Evolutionary conservation across 345 rosid genomes (phyloP).

Genomic region (Erysimum cheiranthoides): DNA sequence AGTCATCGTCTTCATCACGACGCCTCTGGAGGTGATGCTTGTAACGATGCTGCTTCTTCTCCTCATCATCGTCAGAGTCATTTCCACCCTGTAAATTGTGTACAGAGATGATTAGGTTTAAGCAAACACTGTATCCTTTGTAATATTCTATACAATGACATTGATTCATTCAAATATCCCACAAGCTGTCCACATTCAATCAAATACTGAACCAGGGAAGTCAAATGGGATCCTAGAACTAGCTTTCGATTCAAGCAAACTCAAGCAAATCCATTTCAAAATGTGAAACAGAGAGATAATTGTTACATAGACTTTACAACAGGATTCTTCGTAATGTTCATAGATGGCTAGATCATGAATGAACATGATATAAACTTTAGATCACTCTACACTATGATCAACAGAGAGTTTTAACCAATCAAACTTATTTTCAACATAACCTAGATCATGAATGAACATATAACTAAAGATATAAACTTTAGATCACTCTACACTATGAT

Average conservation of each 20-base stretch:
- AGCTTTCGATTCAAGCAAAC: neutral
- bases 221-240: neutral
- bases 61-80: conserved; percentile 59
- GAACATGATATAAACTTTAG: too few relatives aligned
- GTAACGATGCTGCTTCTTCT: conserved; percentile 54
- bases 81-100: conserved; percentile 62
- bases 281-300: neutral
- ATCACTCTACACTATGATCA: too few relatives aligned
- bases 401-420: too few relatives aligned
- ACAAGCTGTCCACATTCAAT: neutral
- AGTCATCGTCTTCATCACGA: conserved; percentile 62
- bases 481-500: neutral
- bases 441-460: neutral
- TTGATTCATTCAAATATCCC: neutral
- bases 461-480: conserved; percentile 20
- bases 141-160: neutral
- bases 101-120: conserved; percentile 5
- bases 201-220: neutral
- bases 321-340: neutral
- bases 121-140: neutral
- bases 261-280: too few relatives aligned
- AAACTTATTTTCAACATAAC: too few relatives aligned
- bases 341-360: too few relatives aligned
- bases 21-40: conserved; percentile 63
- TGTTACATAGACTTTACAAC: neutral